Evolutionary conservation across 768 basidiomycete genomes (phyloP).

Genomic region (Suillus lakei): DNA sequence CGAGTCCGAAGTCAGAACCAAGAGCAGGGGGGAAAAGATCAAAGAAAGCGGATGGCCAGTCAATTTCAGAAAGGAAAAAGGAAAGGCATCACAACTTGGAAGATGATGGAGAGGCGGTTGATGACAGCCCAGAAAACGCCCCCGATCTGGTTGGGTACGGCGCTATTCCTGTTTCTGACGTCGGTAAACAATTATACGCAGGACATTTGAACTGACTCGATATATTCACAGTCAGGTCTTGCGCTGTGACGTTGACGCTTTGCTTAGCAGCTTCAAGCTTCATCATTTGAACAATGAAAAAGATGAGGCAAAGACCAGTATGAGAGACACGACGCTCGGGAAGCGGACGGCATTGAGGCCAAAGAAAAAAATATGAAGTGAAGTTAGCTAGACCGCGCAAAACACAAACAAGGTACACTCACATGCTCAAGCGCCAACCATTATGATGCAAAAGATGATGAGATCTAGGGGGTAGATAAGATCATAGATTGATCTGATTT

Average conservation of each 20-base stretch:
- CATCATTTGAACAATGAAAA: slow-evolving; percentile 73
- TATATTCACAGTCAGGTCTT: slow-evolving; percentile 71
- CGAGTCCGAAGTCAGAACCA: slow-evolving; percentile 83
- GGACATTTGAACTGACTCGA: slow-evolving; percentile 56
- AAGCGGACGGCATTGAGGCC: slow-evolving; percentile 79
- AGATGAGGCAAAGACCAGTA: slow-evolving; percentile 81
- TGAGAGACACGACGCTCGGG: slow-evolving; percentile 77
- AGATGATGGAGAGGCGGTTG: slow-evolving; percentile 85
- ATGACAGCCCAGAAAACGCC: slow-evolving; percentile 92
- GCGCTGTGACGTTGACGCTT: slow-evolving; percentile 33
- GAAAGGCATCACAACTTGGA: slow-evolving; percentile 80
- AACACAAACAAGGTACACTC: slow-evolving; percentile 30
- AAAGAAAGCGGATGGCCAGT: slow-evolving; percentile 82
- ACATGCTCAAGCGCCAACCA: slow-evolving; percentile 49
- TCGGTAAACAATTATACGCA: not conserved
- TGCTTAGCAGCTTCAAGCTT: slow-evolving; percentile 58
- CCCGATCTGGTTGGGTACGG: slow-evolving; percentile 90
- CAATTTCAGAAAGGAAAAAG: slow-evolving; percentile 83
- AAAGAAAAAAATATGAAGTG: slow-evolving; percentile 66
- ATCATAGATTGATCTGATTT: not conserved
- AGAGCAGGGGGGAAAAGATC: slow-evolving; percentile 85
- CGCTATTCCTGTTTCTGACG: slow-evolving; percentile 57
- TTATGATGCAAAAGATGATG: slow-evolving; percentile 13
- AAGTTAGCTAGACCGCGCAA: slow-evolving; percentile 6
- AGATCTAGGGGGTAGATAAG: not conserved